Conservation (phyloP, 2,329 filamentous ascomycete species). For the Cladophialophora bantiana region DNA sequence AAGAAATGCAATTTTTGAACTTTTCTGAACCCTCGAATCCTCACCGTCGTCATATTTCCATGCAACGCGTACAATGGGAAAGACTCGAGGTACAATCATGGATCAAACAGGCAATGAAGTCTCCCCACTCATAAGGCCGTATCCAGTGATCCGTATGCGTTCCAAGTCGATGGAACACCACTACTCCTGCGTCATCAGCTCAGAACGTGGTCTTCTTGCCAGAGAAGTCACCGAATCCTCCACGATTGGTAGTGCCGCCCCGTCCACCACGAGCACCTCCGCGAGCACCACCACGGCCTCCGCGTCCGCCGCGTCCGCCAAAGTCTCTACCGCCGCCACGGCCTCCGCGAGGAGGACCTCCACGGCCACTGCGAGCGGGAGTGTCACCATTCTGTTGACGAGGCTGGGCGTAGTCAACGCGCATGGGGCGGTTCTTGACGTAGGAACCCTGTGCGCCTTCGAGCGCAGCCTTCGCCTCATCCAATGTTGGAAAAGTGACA, state of each 20-base stretch:
- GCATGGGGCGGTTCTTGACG: conserved; percentile 74
- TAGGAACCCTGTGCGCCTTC: conserved; percentile 74
- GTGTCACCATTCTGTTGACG: conserved; percentile 63
- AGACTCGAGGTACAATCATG: neutral
- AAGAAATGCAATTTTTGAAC: conserved; percentile 15
- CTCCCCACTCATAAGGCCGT: conserved; percentile 9
- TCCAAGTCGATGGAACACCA: neutral
- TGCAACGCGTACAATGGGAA: neutral
- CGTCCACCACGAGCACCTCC: conserved; percentile 56
- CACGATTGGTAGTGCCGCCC: conserved; percentile 56
- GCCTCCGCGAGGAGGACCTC: conserved; percentile 57
- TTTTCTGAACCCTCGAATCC: conserved; percentile 28
- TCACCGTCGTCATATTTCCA: neutral
- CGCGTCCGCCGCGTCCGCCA: conserved; percentile 59
- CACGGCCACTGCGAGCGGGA: conserved; percentile 48
- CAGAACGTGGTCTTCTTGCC: conserved; percentile 81
- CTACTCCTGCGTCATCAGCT: conserved; percentile 18
- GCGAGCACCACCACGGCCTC: conserved; percentile 49
- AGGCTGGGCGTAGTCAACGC: conserved; percentile 80
- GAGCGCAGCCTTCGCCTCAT: conserved; percentile 80
- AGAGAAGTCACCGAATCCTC: conserved; percentile 70
- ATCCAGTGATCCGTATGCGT: conserved; percentile 6
- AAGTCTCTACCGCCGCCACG: conserved; percentile 53
- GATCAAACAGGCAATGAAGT: neutral
- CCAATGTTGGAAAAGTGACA: conserved; percentile 79